Base-by-base conservation (phyloP, 495 filamentous ascomycete species). In the Aspergillus ellipticus region DNA sequence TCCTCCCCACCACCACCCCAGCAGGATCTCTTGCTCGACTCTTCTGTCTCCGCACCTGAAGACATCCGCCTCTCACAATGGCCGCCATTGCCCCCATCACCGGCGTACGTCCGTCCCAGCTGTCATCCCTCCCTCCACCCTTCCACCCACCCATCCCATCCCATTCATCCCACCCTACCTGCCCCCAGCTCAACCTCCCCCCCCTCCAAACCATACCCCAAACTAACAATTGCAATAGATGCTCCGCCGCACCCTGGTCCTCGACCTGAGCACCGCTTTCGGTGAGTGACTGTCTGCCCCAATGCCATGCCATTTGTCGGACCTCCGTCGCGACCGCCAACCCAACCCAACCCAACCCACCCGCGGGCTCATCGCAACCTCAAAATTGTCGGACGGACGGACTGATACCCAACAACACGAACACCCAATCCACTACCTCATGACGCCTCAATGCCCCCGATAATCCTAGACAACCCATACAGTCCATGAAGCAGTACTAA, bases 201-300 rank as follows among this genome's bases (percentile, higher is more conserved):
- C 26, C 42, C 6, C 46, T 9, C 21, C 17, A 13, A 47, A 20
- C 21, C 16, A 31, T 10, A n/a, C 15, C 16, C 42, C 15, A n/a
- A 15, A 11, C 52, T 59, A 51, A 55, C 55, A 42, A 49, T 16
- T 9, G 21, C 11, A 51, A 57, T 68, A 87, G 87, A 90, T 87
- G 81, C 83, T 92, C 75, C 84, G 85, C 65, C 76, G 83, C 64
- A 77, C 76, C 70, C 76, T 91, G 47, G 87, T 93, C 66, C 78
- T 92, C 59, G 89, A 93, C 74, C 78, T 93, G 71, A 86, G 85
- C 64, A 84, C 88, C 63, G 83, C 87, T 59, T 76, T 87, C 62
- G 89, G 89, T 87, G 74, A 77, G 85, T 81, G 49, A 20, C 48
- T 50, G 28, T 19, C 15, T 20, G n/a, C n/a, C n/a, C n/a, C n/a